Conservation (phyloP, 1,284 basidiomycete species). For the Wallemia mellicola region DNA sequence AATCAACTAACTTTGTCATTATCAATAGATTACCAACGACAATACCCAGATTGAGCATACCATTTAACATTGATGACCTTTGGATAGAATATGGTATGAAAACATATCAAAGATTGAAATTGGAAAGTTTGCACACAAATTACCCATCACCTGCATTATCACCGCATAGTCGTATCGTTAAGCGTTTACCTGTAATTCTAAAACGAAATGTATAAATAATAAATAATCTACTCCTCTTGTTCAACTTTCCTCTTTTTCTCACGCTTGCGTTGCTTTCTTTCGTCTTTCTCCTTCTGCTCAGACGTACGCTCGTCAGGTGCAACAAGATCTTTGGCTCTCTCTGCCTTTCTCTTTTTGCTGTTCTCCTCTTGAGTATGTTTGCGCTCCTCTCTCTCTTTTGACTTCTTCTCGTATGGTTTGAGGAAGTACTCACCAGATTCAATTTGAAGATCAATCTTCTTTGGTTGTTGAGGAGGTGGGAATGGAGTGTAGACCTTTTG, state of each 20-base stretch:
- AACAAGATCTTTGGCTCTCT: slow-evolving; percentile 44
- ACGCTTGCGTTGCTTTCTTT: slow-evolving; percentile 28
- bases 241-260: slow-evolving; percentile 20
- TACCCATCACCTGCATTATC: too few relatives aligned
- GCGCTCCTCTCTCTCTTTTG: slow-evolving; percentile 28
- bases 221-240: slow-evolving; percentile 6
- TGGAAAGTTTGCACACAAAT: too few relatives aligned
- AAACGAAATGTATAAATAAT: background rate
- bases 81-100: background rate
- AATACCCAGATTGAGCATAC: background rate
- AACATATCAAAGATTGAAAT: too few relatives aligned
- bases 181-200: background rate
- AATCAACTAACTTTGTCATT: background rate
- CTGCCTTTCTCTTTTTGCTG: slow-evolving; percentile 32
- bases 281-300: slow-evolving; percentile 37
- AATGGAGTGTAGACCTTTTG: slow-evolving; percentile 93
- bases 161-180: background rate
- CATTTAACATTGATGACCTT: background rate
- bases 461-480: slow-evolving; percentile 73
- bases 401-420: slow-evolving; percentile 50
- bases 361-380: slow-evolving; percentile 40
- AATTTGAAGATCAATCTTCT: slow-evolving; percentile 81
- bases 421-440: slow-evolving; percentile 96
- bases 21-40: background rate
- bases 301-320: slow-evolving; percentile 26